phyloP scores from a whole-genome alignment of 495 filamentous ascomycete genomes.

The Aspergillus funiculosus region DNA sequence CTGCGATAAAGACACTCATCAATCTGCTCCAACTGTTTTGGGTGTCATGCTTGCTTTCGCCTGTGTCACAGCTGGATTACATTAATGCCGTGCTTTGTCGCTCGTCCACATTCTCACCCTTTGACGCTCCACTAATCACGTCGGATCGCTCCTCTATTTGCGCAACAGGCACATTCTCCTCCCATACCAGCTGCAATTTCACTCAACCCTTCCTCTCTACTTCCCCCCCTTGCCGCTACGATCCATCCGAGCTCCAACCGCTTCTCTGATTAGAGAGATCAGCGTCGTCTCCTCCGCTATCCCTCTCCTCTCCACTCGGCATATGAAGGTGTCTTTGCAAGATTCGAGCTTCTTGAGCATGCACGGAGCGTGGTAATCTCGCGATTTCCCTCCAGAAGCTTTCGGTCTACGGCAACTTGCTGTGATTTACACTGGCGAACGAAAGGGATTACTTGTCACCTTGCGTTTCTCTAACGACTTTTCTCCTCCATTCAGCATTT shows the following conservation, averaged over 20 bases:
- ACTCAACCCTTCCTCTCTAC: constrained; percentile 24
- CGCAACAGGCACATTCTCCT: constrained; percentile 41
- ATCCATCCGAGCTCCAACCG: constrained; percentile 31
- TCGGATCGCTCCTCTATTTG: constrained; percentile 27
- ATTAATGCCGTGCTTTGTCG: constrained; percentile 41
- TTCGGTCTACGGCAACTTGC: constrained; percentile 30
- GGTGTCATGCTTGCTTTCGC: constrained; percentile 39
- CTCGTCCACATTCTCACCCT: constrained; percentile 38
- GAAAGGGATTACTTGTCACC: constrained; percentile 35
- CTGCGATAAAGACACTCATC: constrained; percentile 16
- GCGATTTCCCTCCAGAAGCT: constrained; percentile 25
- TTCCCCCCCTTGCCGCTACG: constrained; percentile 42
- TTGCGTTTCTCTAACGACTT: constrained; percentile 31
- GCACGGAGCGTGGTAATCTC: constrained; percentile 45
- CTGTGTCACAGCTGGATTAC: constrained; percentile 43
- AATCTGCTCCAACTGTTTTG: constrained; percentile 19
- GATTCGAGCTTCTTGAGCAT: constrained; percentile 45
- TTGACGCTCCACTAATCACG: constrained; percentile 36
- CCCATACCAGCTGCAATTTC: constrained; percentile 24
- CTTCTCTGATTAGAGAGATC: constrained; percentile 20
- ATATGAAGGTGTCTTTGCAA: constrained; percentile 42
- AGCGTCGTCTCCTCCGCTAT: constrained; percentile 10
- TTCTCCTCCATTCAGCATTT: constrained; percentile 26
- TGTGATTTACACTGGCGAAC: constrained; percentile 29
- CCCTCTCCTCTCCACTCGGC: constrained; percentile 27